These are phyloP conservation scores for Suillus occidentalis DNA, from an alignment of 768 basidiomycete genomes.

Conservation along the genomic window DNA sequence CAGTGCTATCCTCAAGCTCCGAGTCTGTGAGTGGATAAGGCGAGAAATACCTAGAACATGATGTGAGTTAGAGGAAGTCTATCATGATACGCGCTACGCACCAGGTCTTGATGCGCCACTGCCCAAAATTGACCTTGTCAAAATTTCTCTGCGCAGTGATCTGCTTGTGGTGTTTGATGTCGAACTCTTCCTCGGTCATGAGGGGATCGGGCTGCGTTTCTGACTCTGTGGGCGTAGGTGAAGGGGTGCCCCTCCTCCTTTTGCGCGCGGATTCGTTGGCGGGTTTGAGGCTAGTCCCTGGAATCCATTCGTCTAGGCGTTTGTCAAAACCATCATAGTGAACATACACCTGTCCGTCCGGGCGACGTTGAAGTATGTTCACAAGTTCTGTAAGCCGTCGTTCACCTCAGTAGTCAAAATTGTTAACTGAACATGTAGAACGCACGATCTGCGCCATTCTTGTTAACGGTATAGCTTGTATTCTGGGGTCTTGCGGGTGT, in stretches of 20 bases:
- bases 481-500: conserved; percentile 8
- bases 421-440: conserved; percentile 17
- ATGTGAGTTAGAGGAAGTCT: neutral
- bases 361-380: conserved; percentile 51
- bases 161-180: conserved; percentile 65
- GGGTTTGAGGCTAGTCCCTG: conserved; percentile 37
- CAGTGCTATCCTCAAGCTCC: conserved; percentile 53
- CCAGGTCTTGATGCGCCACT: conserved; percentile 90
- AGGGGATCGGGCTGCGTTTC: conserved; percentile 27
- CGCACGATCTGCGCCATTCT: conserved; percentile 38
- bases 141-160: conserved; percentile 77
- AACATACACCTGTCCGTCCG: conserved; percentile 58
- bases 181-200: conserved; percentile 70
- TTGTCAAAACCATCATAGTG: conserved; percentile 73
- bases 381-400: conserved; percentile 39
- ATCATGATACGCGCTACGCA: conserved; percentile 37
- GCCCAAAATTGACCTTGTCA: conserved; percentile 81
- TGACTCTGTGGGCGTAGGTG: conserved; percentile 16
- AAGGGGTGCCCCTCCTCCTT: conserved; percentile 24
- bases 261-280: conserved; percentile 13
- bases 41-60: conserved; percentile 77
- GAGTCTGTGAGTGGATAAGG: conserved; percentile 81
- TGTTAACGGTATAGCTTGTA: conserved; percentile 27
- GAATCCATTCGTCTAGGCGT: conserved; percentile 74
- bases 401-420: conserved; percentile 7